Percentiles rank a stretch among this genome's conserved stretches.
Conservation (phyloP, 2,329 filamentous ascomycete species). For the Calonectria pseudoturangicola region DNA sequence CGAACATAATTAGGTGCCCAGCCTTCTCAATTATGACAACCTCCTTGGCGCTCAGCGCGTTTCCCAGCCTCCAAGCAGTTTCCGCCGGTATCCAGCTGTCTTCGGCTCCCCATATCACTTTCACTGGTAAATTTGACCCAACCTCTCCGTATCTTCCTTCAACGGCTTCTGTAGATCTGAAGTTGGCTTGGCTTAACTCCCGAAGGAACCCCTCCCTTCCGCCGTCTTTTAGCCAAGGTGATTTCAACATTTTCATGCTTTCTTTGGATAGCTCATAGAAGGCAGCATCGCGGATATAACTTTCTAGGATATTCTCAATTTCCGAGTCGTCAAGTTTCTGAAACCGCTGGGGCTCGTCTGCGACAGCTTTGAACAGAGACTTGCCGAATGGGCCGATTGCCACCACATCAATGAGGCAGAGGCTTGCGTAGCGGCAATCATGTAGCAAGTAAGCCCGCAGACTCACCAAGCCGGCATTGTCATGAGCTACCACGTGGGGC, state of each 20-base stretch:
- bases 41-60: slow-evolving; percentile 57
- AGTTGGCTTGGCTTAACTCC: slow-evolving; percentile 60
- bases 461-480: slow-evolving; percentile 65
- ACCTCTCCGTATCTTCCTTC: slow-evolving; percentile 61
- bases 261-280: slow-evolving; percentile 55
- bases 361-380: slow-evolving; percentile 65
- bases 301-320: slow-evolving; percentile 62
- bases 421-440: slow-evolving; percentile 59
- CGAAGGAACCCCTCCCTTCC: slow-evolving; percentile 62
- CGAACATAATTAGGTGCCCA: slow-evolving; percentile 66
- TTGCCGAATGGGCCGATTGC: slow-evolving; percentile 64
- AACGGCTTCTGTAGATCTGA: slow-evolving; percentile 55
- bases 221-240: slow-evolving; percentile 58
- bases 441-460: slow-evolving; percentile 63
- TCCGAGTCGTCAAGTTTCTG: slow-evolving; percentile 57
- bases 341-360: slow-evolving; percentile 60
- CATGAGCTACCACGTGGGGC: slow-evolving; percentile 66
- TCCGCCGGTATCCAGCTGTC: slow-evolving; percentile 66
- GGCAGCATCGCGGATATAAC: slow-evolving; percentile 63
- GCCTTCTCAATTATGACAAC: slow-evolving; percentile 60
- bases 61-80: slow-evolving; percentile 55
- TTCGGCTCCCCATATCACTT: slow-evolving; percentile 65
- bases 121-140: slow-evolving; percentile 60
- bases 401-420: slow-evolving; percentile 66
- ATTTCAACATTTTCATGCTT: slow-evolving; percentile 60